phyloP scores from a whole-genome alignment of 345 rosid species.

The Boechera divaricarpa region DNA sequence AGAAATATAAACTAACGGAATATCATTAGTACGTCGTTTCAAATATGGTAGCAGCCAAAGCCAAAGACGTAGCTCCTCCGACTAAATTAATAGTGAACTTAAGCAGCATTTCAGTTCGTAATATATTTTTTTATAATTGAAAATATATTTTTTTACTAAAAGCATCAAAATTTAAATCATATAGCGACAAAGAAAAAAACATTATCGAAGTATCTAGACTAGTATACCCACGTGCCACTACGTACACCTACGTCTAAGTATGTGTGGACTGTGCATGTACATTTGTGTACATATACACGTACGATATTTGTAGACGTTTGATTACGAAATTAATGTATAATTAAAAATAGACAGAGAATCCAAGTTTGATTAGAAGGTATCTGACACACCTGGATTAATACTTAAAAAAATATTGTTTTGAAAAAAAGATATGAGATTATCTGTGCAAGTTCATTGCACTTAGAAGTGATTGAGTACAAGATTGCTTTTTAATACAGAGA shows the following conservation, averaged over 20 bases:
- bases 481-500: conserved; percentile 32
- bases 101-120: conserved; percentile 1
- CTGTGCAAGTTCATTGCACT: conserved; percentile 39
- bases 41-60: conserved; percentile 7
- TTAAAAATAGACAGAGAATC: conserved; percentile 25
- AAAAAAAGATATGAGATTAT: conserved; percentile 12
- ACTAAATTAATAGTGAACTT: neutral
- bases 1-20: neutral
- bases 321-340: conserved; percentile 24
- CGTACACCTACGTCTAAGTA: conserved; percentile 29
- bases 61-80: neutral
- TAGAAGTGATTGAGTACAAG: conserved; percentile 24
- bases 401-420: neutral
- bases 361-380: conserved; percentile 42
- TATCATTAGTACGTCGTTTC: conserved; percentile 4
- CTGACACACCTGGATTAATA: conserved; percentile 44
- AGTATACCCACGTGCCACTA: conserved; percentile 37
- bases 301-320: conserved; percentile 22
- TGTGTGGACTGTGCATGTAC: conserved; percentile 27
- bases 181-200: conserved; percentile 2
- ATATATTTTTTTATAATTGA: neutral
- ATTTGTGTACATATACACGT: conserved; percentile 36
- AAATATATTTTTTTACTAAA: neutral
- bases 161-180: conserved; percentile 4
- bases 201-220: conserved; percentile 35